Percentiles rank a stretch among this genome's conserved stretches.
These are phyloP conservation scores for Aspergillus viridinutans DNA, from an alignment of 2,329 filamentous ascomycete species.

Conservation along the genomic window DNA sequence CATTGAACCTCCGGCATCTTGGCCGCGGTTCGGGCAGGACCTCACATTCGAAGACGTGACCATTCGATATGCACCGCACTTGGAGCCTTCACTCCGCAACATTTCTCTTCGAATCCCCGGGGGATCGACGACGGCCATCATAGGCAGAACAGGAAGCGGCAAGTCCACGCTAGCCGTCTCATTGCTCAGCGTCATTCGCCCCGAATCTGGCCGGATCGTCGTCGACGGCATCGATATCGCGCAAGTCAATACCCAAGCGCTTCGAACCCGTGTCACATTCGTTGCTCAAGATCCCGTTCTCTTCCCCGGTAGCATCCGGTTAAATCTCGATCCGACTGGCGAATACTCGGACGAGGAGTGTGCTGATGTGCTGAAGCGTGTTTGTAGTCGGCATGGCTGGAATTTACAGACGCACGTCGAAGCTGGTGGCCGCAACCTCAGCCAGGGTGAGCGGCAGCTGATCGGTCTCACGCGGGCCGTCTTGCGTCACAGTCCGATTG, in stretches of 20 bases:
- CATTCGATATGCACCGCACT: slow-evolving; percentile 71
- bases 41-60: slow-evolving; percentile 74
- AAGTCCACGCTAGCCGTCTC: slow-evolving; percentile 71
- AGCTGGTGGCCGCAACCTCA: slow-evolving; percentile 58
- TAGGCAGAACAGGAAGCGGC: slow-evolving; percentile 74
- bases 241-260: slow-evolving; percentile 54
- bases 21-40: slow-evolving; percentile 69
- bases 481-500: slow-evolving; percentile 55
- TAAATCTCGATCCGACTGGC: slow-evolving; percentile 59
- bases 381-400: slow-evolving; percentile 55
- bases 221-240: slow-evolving; percentile 60
- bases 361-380: slow-evolving; percentile 49
- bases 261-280: slow-evolving; percentile 62
- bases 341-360: slow-evolving; percentile 56
- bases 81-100: slow-evolving; percentile 67
- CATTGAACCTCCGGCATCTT: slow-evolving; percentile 66
- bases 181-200: slow-evolving; percentile 54
- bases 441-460: slow-evolving; percentile 62
- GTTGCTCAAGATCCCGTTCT: slow-evolving; percentile 64
- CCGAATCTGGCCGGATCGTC: slow-evolving; percentile 53
- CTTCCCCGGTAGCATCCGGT: slow-evolving; percentile 58
- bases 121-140: slow-evolving; percentile 72
- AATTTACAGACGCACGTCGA: slow-evolving; percentile 54
- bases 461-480: slow-evolving; percentile 62
- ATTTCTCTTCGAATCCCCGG: slow-evolving; percentile 72